These are phyloP conservation scores for Vigna hirtella DNA, from an alignment of 306 rosid species.

Conservation along the genomic window DNA sequence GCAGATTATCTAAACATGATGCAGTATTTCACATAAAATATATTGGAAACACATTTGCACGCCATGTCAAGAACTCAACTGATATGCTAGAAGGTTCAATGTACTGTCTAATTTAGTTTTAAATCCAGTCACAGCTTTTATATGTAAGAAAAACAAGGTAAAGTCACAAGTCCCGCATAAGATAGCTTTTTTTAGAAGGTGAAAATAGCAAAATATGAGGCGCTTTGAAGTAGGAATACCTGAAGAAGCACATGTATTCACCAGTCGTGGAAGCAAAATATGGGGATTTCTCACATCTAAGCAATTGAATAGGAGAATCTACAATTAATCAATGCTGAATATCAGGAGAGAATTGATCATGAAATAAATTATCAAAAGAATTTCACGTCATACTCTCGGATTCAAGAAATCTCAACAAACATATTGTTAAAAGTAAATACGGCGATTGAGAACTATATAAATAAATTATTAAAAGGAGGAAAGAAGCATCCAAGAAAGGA, in stretches of 20 bases:
- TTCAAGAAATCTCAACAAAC: conserved; percentile 13
- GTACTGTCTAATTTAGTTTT: conserved; percentile 21
- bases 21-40: conserved; percentile 11
- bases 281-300: conserved; percentile 77
- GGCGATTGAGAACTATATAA: conserved; percentile 20
- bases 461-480: background rate
- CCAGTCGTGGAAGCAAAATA: conserved; percentile 70
- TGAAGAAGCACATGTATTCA: conserved; percentile 70
- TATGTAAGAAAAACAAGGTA: conserved; percentile 12
- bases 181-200: background rate
- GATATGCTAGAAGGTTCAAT: background rate
- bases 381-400: background rate
- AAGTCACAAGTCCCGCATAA: background rate
- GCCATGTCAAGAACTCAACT: background rate
- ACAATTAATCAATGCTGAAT: conserved; percentile 42
- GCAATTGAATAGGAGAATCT: conserved; percentile 90
- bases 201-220: conserved; percentile 26
- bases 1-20: conserved; percentile 1
- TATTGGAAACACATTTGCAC: conserved; percentile 11
- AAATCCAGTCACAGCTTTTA: conserved; percentile 12
- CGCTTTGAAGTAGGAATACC: conserved; percentile 56
- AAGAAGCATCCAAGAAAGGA: conserved; percentile 16
- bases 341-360: conserved; percentile 40
- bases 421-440: background rate
- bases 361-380: conserved; percentile 7